These are phyloP conservation scores for Aspergillus neotritici DNA, from an alignment of 2,329 filamentous ascomycete species.

Conservation along the genomic window DNA sequence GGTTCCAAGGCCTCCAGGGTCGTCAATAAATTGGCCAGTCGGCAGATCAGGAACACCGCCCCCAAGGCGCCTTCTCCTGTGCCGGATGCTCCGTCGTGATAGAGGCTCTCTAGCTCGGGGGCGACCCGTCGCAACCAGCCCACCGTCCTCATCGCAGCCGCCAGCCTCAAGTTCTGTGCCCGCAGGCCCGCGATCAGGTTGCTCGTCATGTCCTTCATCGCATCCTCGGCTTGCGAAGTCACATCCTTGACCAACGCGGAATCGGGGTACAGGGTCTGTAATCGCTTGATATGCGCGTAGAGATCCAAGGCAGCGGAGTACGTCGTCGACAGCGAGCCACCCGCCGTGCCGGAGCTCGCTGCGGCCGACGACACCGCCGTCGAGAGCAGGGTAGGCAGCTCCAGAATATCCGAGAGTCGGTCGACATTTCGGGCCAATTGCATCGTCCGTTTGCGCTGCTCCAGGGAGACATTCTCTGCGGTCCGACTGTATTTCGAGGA, in stretches of 20 bases:
- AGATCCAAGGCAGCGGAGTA: conserved; percentile 88
- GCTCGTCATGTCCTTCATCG: conserved; percentile 81
- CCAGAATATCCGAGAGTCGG: conserved; percentile 81
- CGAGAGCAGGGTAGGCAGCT: conserved; percentile 77
- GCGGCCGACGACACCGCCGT: conserved; percentile 55
- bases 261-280: conserved; percentile 74
- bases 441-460: conserved; percentile 70
- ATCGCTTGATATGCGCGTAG: conserved; percentile 83
- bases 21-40: conserved; percentile 69
- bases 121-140: conserved; percentile 85
- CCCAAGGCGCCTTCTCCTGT: conserved; percentile 64
- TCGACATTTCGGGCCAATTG: conserved; percentile 82
- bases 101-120: conserved; percentile 62
- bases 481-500: conserved; percentile 75
- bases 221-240: conserved; percentile 69
- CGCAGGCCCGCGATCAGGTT: conserved; percentile 76
- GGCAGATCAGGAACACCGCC: conserved; percentile 79
- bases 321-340: conserved; percentile 53
- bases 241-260: conserved; percentile 71
- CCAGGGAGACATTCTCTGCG: conserved; percentile 63
- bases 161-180: conserved; percentile 74
- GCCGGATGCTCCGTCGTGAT: conserved; percentile 22
- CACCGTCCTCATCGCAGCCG: conserved; percentile 81
- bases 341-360: conserved; percentile 39
- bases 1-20: conserved; percentile 82